Conservation (phyloP, 352 stramenopile species). For the Phytophthora hibernalis region DNA sequence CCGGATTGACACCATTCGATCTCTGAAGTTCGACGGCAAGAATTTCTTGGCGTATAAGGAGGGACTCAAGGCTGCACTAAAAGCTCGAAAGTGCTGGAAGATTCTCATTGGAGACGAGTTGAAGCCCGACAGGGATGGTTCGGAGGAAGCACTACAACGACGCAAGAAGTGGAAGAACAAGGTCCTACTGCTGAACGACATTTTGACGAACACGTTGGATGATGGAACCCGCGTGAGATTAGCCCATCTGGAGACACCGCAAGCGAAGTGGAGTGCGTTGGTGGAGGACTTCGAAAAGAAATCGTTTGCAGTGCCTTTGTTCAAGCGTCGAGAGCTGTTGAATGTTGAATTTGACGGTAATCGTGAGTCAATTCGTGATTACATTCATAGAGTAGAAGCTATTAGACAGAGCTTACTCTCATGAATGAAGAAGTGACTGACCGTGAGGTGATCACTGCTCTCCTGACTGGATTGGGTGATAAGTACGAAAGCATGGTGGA, state of each 20-base stretch:
- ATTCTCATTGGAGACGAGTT: slow-evolving; percentile 7
- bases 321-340: slow-evolving; percentile 14
- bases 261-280: slow-evolving; percentile 14
- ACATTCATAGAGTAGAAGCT: slow-evolving; percentile 18
- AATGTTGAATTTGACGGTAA: slow-evolving; percentile 19
- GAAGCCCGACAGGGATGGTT: slow-evolving; percentile 11
- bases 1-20: slow-evolving; percentile 12
- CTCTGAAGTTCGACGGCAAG: slow-evolving; percentile 17
- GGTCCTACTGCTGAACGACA: slow-evolving; percentile 16
- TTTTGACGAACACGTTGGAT: slow-evolving; percentile 21
- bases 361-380: slow-evolving; percentile 18
- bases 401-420: slow-evolving; percentile 19
- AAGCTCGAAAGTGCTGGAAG: slow-evolving; percentile 19
- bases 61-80: slow-evolving; percentile 11
- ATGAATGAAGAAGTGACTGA: slow-evolving; percentile 22
- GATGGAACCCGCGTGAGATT: slow-evolving; percentile 17
- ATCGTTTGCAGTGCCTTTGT: slow-evolving; percentile 17
- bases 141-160: not conserved
- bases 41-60: slow-evolving; percentile 23
- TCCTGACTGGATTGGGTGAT: slow-evolving; percentile 16
- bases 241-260: slow-evolving; percentile 15
- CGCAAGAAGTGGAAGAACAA: slow-evolving; percentile 18
- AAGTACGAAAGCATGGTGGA: slow-evolving; percentile 16
- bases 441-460: slow-evolving; percentile 10
- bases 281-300: slow-evolving; percentile 28